Evolutionary conservation across 1,284 basidiomycete genomes (phyloP), one percentile per base, ranked within the genome.

Genomic region (Puccinia hordei): DNA sequence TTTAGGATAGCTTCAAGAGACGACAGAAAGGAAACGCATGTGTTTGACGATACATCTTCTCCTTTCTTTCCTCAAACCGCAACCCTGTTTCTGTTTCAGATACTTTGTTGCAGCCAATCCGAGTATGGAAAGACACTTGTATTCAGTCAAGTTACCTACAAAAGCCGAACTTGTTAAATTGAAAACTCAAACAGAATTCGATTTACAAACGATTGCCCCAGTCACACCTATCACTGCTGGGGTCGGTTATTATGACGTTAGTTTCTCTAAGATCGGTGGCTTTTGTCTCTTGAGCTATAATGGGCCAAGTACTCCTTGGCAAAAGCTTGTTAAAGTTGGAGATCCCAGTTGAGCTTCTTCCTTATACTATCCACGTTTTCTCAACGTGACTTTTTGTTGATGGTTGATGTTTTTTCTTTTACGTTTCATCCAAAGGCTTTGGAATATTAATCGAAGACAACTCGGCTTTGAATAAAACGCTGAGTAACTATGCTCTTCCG

Each of bases 51-150:
- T 30, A 1, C 41, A 41, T 33, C 0, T 1, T 17, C 46, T 24
- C 33, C 1, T 5, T 24, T 15, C 44, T 35, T 24, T 73, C 63
- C 27, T 1, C 12, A 33, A 17, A 59, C 33, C 46, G 17, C 46
- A 4, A 22, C 53, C 17, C 9, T n/a, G n/a, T n/a, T n/a, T n/a
- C n/a, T n/a, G n/a, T 8, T 24, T 46, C 84, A 95, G 93, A 49
- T 98, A 96, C 87, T 97, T 97, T 86, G 88, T 91, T 81, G 93
- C 93, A 4, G 93, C 95, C 1, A 91, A 90, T 81, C 92, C 94
- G 0, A 90, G 90, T 0, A 92, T 93, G 0, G 90, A 94, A 83
- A 90, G 96, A 51, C 92, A 96, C 84, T 85, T 98, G 44, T 96
- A 92, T 86, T 90, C 92, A 5, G 89, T 92, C 5, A 86, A 89